Base-by-base conservation (phyloP, 2,329 filamentous ascomycete species). In the Chaetomiaceae sp. region DNA sequence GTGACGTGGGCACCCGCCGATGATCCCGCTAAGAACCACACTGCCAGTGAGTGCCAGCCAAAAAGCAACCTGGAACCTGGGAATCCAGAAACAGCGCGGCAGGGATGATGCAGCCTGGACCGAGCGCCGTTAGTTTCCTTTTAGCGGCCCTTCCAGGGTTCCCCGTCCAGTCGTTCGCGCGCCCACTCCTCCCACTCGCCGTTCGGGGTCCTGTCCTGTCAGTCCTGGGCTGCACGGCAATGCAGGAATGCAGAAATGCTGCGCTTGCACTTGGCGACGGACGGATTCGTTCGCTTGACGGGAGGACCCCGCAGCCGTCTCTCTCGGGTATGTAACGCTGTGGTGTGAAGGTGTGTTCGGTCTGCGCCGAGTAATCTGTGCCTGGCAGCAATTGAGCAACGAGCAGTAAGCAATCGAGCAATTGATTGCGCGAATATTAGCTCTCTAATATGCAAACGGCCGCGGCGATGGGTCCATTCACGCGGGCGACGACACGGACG, bases 1-100 rank as follows among this genome's bases (percentile, higher is more conserved):
- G 48, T 54, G 51, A 54, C 51, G 47, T 54, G 51, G 51, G 51
- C 47, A 41, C 6, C 21, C 30, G 12, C 38, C 43, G 47, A 38
- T 43, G 47, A 50, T 54, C 51, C 47, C 51, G 51, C 38, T 38
- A 25, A 51, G 43, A 39, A 30, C 48, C 48, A 23, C 25, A 27
- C 25, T 27, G 49, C 39, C 23, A 50, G 21, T 21, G n/a, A n/a
- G n/a, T n/a, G n/a, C 7, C 37, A 27, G 23, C 17, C 42, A 17
- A 45, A 40, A 38, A 39, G 48, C 20, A 35, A 42, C 21, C 35
- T 3, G 4, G 13, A 38, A 17, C 27, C 12, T 41, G 25, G 6
- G 31, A 39, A 34, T 43, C 38, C 23, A 33, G 38, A 46, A 30
- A 21, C 23, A 39, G 44, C 31, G 31, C 33, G 39, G 21, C 50